Evolutionary conservation across 352 stramenopile genomes (phyloP), one percentile per base, ranked within the genome.

Genomic region (Pythium rhizo-oryzae): DNA sequence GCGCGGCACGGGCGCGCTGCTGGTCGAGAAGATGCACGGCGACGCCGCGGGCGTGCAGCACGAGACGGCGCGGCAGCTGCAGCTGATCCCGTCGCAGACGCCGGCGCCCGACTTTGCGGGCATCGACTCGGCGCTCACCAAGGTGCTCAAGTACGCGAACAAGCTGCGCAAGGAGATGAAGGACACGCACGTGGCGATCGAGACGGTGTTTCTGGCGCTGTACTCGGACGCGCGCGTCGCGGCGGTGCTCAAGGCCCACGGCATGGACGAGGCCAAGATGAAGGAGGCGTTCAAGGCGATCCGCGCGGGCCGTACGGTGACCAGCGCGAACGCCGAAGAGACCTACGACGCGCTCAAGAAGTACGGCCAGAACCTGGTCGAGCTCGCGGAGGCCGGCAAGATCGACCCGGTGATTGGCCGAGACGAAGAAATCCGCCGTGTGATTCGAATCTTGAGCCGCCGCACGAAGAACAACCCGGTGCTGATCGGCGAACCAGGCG

Each of bases 391-490:
- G 52, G 84, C 97, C 24, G 97, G 97, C 33, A 99, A 99, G 75
- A 92, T 99, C 13, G 97, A 99, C 76, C 97, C 97, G 0, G 97
- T 99, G 6, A 99, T 99, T 77, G 98, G 98, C 8, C 83, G 98
- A 15, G 97, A 99, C 60, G 92, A 98, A 70, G 97, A 99, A 77
- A 99, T 99, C 59, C 82, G 95, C 39, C 86, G 97, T 12, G 80
- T 97, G 8, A 96, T 99, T 35, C 96, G 98, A 62, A 99, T 99
- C 59, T 76, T 99, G 16, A 94, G 87, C 67, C 85, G 97, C 33
- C 87, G 97, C 25, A 99, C 94, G 15, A 99, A 99, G 82, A 99
- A 99, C 78, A 99, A 99, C 72, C 96, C 97, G 0, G 84, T 97
- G 35, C 73, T 99, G 23, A 97, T 99, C 7, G 97, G 97, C 16